A percentile compares a stretch with the other conserved stretches of the same genome.
Conservation (phyloP, 371 early-diverging fungal genomes). For the Entomophthora muscae region DNA sequence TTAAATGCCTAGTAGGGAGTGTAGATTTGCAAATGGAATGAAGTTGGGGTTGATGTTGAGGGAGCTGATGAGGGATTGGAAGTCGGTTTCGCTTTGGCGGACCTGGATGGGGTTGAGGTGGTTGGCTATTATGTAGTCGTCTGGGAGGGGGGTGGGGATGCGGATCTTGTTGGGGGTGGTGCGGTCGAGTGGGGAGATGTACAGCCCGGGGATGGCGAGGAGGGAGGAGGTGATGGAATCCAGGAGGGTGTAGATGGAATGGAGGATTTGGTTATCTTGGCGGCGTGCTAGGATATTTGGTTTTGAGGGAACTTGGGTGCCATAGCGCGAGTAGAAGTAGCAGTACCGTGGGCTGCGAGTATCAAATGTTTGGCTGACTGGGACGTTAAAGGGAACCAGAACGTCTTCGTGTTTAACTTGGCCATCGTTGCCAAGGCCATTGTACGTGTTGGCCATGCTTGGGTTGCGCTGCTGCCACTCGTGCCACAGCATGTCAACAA, state of each 20-base stretch:
- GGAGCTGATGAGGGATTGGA: background rate
- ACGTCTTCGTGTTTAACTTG: background rate
- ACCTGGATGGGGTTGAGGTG: background rate
- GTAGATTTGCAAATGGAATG: background rate
- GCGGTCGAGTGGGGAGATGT: background rate
- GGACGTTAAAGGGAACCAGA: slow-evolving; percentile 8
- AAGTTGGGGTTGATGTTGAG: background rate
- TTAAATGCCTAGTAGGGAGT: too few species aligned
- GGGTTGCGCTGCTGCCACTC: slow-evolving; percentile 19
- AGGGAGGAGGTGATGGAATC: too few species aligned
- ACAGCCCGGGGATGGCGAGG: too few species aligned
- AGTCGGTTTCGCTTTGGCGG: background rate
- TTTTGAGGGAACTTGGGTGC: background rate
- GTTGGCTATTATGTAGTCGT: background rate
- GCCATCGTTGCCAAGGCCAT: background rate
- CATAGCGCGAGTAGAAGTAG: background rate
- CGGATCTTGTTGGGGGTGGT: background rate
- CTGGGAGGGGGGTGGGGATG: background rate
- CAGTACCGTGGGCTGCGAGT: slow-evolving; percentile 7
- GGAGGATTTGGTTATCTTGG: too few species aligned
- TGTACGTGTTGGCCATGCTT: slow-evolving; percentile 1
- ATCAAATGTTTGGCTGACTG: slow-evolving; percentile 6
- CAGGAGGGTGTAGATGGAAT: too few species aligned
- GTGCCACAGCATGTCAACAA: slow-evolving; percentile 31
- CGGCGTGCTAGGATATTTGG: too few species aligned